Conservation (phyloP, 805 yeast species). For the Isabelozyma pseudorhagii region DNA sequence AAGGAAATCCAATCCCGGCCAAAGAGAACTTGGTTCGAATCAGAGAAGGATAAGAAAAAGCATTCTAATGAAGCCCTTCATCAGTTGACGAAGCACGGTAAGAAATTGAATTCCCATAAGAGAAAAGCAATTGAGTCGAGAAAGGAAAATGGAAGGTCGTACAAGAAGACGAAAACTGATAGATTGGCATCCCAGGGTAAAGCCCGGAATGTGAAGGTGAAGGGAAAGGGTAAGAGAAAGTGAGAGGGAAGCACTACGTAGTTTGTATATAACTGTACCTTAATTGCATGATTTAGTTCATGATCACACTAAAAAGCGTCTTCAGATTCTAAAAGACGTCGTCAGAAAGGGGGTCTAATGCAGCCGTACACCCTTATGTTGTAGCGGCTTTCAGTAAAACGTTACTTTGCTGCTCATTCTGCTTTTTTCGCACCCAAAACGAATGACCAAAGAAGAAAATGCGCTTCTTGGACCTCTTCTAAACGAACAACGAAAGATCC, state of each 20-base stretch:
- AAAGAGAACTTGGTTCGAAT: conserved; percentile 94
- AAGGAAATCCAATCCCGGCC: conserved; percentile 88
- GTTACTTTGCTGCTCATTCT: too few relatives aligned
- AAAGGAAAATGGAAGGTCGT: conserved; percentile 53
- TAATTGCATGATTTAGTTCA: too few relatives aligned
- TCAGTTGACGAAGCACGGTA: conserved; percentile 47
- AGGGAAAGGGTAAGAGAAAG: conserved; percentile 2
- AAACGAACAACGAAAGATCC: too few relatives aligned
- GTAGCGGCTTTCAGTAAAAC: too few relatives aligned
- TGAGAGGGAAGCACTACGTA: not conserved
- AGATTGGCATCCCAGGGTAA: conserved; percentile 47
- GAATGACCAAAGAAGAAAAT: too few relatives aligned
- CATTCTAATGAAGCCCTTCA: conserved; percentile 33
- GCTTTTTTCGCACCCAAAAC: too few relatives aligned
- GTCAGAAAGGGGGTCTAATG: too few relatives aligned
- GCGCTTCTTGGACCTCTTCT: too few relatives aligned
- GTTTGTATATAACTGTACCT: not conserved
- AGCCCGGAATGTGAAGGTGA: conserved; percentile 1
- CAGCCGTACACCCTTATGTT: too few relatives aligned
- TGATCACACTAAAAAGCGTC: too few relatives aligned
- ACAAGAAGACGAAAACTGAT: conserved; percentile 78
- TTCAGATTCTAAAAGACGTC: too few relatives aligned
- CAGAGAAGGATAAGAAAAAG: conserved; percentile 50
- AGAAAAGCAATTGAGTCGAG: conserved; percentile 68
- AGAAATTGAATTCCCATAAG: conserved; percentile 62